Percentiles rank a stretch among this genome's conserved stretches.
These are phyloP conservation scores for Protea cynaroides DNA, from an alignment of 164 flowering plant genomes.

Conservation along the genomic window DNA sequence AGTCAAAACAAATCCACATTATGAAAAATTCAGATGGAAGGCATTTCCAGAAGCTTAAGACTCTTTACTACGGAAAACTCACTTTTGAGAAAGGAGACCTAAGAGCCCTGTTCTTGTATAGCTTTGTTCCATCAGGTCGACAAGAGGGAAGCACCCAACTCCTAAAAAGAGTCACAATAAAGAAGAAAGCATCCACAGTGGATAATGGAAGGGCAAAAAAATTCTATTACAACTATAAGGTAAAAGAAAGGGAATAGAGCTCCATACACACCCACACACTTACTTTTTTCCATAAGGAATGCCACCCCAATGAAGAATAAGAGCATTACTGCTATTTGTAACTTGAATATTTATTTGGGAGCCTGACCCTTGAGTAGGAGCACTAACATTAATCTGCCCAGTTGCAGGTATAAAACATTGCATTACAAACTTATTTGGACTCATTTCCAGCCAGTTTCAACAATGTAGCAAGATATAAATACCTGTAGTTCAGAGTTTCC, in stretches of 20 bases:
- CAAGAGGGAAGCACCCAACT: constrained; percentile 81
- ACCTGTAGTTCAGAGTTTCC: constrained; percentile 76
- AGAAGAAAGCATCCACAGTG: neutral
- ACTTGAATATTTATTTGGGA: constrained; percentile 54
- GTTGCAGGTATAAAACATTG: constrained; percentile 7
- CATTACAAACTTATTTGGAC: neutral
- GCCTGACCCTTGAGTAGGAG: constrained; percentile 29
- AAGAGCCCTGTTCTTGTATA: constrained; percentile 74
- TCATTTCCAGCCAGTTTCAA: neutral
- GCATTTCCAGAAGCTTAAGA: neutral
- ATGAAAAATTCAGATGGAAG: neutral
- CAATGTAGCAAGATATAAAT: constrained; percentile 3
- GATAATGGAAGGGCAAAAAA: neutral
- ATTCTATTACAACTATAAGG: neutral
- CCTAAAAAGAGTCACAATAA: constrained; percentile 23
- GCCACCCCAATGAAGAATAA: constrained; percentile 91
- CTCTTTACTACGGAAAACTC: constrained; percentile 13
- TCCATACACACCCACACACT: constrained; percentile 13
- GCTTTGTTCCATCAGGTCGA: constrained; percentile 68
- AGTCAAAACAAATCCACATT: too few relatives aligned
- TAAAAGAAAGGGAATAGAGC: neutral
- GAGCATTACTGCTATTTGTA: constrained; percentile 44
- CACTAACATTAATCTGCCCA: constrained; percentile 59
- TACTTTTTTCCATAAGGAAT: constrained; percentile 58
- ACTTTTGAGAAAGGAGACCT: constrained; percentile 79